A percentile compares a stretch with the other conserved stretches of the same genome.
Conservation (phyloP, 306 rosid genomes). For the Mucuna pruriens region DNA sequence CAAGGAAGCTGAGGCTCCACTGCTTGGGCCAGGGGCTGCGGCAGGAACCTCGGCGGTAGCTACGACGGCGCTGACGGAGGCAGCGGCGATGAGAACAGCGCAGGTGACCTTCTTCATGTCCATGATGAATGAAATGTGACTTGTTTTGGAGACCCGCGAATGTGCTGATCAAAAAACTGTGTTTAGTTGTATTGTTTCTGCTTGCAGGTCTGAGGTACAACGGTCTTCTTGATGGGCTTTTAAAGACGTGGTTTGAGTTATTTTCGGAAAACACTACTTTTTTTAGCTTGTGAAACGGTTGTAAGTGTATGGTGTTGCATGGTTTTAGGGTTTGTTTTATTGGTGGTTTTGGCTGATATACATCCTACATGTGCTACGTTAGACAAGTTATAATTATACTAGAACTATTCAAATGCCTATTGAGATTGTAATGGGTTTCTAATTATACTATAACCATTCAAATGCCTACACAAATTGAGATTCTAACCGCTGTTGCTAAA, state of each 20-base stretch:
- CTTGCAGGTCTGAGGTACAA: not conserved
- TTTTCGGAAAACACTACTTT: not conserved
- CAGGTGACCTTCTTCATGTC: not conserved
- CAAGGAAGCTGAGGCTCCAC: not conserved
- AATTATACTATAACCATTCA: not conserved
- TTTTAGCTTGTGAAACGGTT: not conserved
- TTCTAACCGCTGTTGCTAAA: no score
- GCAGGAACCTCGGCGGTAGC: not conserved
- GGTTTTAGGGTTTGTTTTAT: not conserved
- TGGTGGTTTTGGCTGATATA: not conserved
- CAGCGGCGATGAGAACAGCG: not conserved
- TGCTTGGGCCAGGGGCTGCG: conserved; percentile 1
- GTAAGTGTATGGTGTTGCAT: not conserved
- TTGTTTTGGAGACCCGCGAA: not conserved
- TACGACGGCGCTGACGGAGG: not conserved
- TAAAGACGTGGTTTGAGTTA: not conserved
- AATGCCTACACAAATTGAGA: no score
- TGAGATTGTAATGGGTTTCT: no score
- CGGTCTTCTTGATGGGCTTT: not conserved
- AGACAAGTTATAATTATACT: no score
- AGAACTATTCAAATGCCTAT: no score
- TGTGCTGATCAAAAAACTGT: not conserved
- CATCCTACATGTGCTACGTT: not conserved
- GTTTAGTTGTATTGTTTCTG: not conserved
- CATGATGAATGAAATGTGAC: not conserved